Base-by-base conservation (phyloP, 2,329 filamentous ascomycete species). In the Diaporthe aspalathi region DNA sequence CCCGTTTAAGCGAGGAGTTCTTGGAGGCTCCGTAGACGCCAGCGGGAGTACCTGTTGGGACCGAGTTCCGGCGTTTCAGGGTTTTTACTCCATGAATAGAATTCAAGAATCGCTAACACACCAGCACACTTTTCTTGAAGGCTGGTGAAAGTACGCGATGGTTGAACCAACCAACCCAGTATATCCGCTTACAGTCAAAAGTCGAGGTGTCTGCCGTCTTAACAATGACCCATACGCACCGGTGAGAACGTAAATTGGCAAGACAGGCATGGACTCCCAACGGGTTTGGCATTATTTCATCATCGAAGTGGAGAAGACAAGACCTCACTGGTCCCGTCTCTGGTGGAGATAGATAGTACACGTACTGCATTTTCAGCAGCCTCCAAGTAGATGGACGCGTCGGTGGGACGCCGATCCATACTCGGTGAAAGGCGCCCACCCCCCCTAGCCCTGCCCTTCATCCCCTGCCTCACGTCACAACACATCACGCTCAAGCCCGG, bases 1-100 rank as follows among this genome's bases (percentile, higher is more conserved):
- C 79, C 5, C 73, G 66, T 17, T 72, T 84, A 70, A 84, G 80
- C 1, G 82, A 83, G 71, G 78, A 76, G 22, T 83, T 83, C 52
- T 74, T 84, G 8, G 83, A 84, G 74, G 73, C 70, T 22, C 56
- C 71, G 29, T 72, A 65, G 66, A 22, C 24, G 40, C 20, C n/a
- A 20, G 32, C 20, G n/a, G 27, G 8, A 63, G 4, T 40, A 49
- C 38, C 49, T 52, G 47, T 12, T 49, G 38, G 38, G 17, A 22
- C 45, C 40, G 45, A 12, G 38, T 49, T n/a, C 35, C 56, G 60
- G 67, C 53, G 35, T 11, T 56, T 11, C 47, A 65, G 47, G 27
- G 35, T 22, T 73, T n/a, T 53, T 5, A 40, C 32, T 43, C 52
- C 24, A 63, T 68, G 38, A 45, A 54, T 68, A 32, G 38, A 38